Evolutionary conservation across 2,329 filamentous ascomycete genomes (phyloP).

Genomic region (Pseudopyrenochaeta lycopersici): DNA sequence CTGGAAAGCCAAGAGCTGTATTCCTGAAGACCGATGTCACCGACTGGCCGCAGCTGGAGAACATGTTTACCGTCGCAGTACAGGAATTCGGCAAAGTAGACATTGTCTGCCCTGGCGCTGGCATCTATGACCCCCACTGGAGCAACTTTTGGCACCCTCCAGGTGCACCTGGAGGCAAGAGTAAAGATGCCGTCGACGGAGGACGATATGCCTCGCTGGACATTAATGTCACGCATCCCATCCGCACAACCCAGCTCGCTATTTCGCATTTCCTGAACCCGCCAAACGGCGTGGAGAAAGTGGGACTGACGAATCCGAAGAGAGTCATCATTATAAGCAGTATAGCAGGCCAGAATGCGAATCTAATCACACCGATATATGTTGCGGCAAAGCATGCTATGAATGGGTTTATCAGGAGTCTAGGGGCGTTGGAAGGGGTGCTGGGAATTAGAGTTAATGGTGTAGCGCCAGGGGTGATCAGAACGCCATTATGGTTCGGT

Average conservation of each 20-base stretch:
- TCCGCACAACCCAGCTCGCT: constrained; percentile 58
- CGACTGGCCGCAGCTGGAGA: constrained; percentile 44
- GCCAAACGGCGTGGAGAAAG: constrained; percentile 36
- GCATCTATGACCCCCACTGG: constrained; percentile 59
- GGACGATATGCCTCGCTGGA: constrained; percentile 50
- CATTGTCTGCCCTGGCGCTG: constrained; percentile 60
- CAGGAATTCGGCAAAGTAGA: constrained; percentile 50
- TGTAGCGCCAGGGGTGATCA: constrained; percentile 68
- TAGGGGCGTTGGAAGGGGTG: constrained; percentile 58
- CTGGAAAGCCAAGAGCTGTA: constrained; percentile 46
- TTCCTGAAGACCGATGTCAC: constrained; percentile 57
- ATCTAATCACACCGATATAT: constrained; percentile 54
- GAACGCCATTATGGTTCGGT: constrained; percentile 64
- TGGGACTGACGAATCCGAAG: constrained; percentile 53
- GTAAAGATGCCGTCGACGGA: constrained; percentile 43
- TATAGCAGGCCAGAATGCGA: constrained; percentile 54
- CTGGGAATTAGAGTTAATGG: constrained; percentile 66
- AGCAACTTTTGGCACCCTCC: constrained; percentile 61
- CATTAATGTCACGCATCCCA: constrained; percentile 59
- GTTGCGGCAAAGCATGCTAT: constrained; percentile 57
- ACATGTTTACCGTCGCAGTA: constrained; percentile 42
- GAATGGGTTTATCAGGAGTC: constrained; percentile 59
- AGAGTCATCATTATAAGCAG: constrained; percentile 55
- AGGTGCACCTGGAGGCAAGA: constrained; percentile 36
- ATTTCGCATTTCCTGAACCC: constrained; percentile 56